Evolutionary conservation across 441 rosid species (phyloP).

Genomic region (Kokia cookei): DNA sequence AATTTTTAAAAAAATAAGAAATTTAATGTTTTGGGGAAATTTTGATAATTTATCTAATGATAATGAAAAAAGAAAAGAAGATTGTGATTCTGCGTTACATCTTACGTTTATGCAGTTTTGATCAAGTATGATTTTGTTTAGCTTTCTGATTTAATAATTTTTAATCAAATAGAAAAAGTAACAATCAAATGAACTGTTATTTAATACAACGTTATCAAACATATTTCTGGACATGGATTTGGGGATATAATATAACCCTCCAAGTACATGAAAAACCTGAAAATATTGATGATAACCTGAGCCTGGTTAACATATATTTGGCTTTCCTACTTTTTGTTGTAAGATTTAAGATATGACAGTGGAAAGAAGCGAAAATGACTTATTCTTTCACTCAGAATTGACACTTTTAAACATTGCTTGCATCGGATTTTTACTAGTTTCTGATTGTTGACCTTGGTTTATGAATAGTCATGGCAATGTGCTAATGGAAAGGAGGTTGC

Average conservation of each 20-base stretch:
- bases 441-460: neutral
- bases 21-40: neutral
- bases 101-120: neutral
- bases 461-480: conserved; percentile 46
- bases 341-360: neutral
- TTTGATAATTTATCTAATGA: neutral
- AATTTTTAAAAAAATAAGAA: neutral
- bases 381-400: neutral
- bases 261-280: neutral
- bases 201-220: neutral
- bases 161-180: neutral
- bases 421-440: neutral
- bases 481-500: conserved; percentile 32
- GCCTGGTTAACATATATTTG: neutral
- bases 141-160: neutral
- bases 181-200: neutral
- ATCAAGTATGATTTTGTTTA: neutral
- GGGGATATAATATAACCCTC: neutral
- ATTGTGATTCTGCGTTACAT: neutral
- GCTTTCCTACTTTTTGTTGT: neutral
- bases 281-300: neutral
- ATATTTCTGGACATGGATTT: neutral
- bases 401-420: neutral
- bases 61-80: neutral
- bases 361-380: neutral